Evolutionary conservation across 2,329 filamentous ascomycete species (phyloP).

Genomic region (Bertia moriformis): DNA sequence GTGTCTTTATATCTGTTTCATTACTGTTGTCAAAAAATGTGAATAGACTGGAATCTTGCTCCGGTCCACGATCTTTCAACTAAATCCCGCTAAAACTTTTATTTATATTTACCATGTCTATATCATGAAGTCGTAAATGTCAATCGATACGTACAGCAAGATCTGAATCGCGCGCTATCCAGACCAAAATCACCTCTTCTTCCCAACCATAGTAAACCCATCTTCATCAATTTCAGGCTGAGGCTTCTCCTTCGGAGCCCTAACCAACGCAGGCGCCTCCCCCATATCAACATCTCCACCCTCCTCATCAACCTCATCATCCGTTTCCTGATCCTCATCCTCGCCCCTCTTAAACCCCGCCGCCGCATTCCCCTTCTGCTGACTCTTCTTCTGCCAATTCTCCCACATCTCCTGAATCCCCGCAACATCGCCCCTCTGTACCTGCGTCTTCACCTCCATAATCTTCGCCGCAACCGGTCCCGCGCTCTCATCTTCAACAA

Average conservation of each 20-base stretch:
- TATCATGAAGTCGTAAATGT: constrained; percentile 1
- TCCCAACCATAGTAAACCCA: constrained; percentile 29
- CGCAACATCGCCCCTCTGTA: constrained; percentile 25
- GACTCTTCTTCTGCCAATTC: constrained; percentile 24
- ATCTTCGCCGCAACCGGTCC: constrained; percentile 35
- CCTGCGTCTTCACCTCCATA: constrained; percentile 29
- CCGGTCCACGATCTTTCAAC: too few species aligned
- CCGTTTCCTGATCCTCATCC: constrained; percentile 21
- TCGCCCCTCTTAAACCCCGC: constrained; percentile 22
- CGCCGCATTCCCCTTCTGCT: constrained; percentile 17
- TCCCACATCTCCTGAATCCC: constrained; percentile 28
- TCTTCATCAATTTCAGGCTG: constrained; percentile 33
- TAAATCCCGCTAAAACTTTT: too few species aligned
- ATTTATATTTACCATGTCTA: background rate
- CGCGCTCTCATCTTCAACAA: constrained; percentile 47
- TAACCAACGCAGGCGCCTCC: constrained; percentile 27
- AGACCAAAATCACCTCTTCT: constrained; percentile 21
- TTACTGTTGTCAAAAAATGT: background rate
- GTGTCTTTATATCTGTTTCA: background rate
- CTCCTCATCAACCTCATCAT: constrained; percentile 13
- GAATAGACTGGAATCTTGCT: background rate
- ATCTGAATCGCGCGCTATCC: too few species aligned
- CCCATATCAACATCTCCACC: constrained; percentile 28
- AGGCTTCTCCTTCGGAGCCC: constrained; percentile 24
- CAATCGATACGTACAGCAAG: too few species aligned